Evolutionary conservation across 208 protist species (phyloP).

Genomic region (Cochliopodium minus): DNA sequence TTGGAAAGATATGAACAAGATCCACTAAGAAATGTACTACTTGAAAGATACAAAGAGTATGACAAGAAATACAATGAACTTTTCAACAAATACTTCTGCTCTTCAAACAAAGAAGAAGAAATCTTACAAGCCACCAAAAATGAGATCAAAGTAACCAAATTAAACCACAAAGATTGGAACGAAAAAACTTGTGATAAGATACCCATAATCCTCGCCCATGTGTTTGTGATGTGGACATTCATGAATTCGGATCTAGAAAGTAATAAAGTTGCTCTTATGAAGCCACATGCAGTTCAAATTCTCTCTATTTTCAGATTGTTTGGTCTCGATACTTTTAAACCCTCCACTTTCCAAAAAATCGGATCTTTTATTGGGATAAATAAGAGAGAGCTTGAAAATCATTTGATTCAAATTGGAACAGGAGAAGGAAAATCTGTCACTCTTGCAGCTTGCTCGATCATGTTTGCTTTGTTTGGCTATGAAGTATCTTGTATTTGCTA

Average conservation of each 20-base stretch:
- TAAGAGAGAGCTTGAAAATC: not conserved
- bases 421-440: conserved; percentile 5
- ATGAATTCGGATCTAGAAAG: not conserved
- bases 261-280: not conserved
- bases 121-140: too few relatives aligned
- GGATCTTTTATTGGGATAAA: too few relatives aligned
- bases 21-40: too few relatives aligned
- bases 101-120: too few relatives aligned
- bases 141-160: too few relatives aligned
- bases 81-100: too few relatives aligned
- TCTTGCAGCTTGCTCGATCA: not conserved
- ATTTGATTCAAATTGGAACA: not conserved
- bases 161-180: too few relatives aligned
- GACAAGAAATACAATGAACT: too few relatives aligned
- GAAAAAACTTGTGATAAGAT: too few relatives aligned
- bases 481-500: conserved; percentile 5
- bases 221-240: conserved; percentile 4
- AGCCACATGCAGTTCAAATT: conserved; percentile 1
- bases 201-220: not conserved
- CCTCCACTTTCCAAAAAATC: not conserved
- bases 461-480: not conserved
- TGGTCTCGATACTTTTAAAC: not conserved
- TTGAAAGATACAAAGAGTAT: too few relatives aligned
- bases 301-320: not conserved
- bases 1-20: too few relatives aligned